These are phyloP conservation scores for Neckera pumila DNA, from an alignment of 225 moss, liverwort and hornwort species.

Conservation along the genomic window DNA sequence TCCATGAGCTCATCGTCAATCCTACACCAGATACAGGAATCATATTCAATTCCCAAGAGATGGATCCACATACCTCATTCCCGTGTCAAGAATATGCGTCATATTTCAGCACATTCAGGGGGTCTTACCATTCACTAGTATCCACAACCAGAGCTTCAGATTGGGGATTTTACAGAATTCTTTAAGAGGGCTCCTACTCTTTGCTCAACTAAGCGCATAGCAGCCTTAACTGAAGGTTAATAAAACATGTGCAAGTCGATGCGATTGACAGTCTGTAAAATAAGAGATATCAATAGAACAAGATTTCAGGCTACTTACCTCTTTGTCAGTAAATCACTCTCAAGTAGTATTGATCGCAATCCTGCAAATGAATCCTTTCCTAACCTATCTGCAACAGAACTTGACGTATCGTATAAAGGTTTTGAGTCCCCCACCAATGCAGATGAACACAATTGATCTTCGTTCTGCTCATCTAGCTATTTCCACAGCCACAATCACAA, in stretches of 20 bases:
- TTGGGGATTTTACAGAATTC: not conserved
- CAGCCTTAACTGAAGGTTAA: not conserved
- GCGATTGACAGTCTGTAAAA: not conserved
- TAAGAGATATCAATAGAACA: not conserved
- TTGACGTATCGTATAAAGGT: not conserved
- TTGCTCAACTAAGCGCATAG: not conserved
- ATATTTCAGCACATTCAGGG: not conserved
- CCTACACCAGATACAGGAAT: conserved; percentile 2
- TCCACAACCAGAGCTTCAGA: not conserved
- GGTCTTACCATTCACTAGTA: not conserved
- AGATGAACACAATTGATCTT: conserved; percentile 37
- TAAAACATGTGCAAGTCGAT: not conserved
- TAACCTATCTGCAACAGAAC: conserved; percentile 3
- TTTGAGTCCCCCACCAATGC: not conserved
- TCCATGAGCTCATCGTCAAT: conserved; percentile 69
- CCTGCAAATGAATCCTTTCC: conserved; percentile 46
- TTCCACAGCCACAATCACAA: not conserved
- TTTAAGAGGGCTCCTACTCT: not conserved
- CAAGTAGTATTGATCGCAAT: conserved; percentile 34
- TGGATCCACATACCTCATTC: not conserved
- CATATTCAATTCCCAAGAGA: not conserved
- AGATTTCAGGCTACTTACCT: conserved; percentile 15
- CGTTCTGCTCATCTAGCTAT: conserved; percentile 82
- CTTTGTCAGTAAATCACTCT: conserved; percentile 46
- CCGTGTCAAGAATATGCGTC: not conserved